These are phyloP conservation scores for Erythrophleum ivorense DNA, from an alignment of 331 rosid species.

Conservation along the genomic window DNA sequence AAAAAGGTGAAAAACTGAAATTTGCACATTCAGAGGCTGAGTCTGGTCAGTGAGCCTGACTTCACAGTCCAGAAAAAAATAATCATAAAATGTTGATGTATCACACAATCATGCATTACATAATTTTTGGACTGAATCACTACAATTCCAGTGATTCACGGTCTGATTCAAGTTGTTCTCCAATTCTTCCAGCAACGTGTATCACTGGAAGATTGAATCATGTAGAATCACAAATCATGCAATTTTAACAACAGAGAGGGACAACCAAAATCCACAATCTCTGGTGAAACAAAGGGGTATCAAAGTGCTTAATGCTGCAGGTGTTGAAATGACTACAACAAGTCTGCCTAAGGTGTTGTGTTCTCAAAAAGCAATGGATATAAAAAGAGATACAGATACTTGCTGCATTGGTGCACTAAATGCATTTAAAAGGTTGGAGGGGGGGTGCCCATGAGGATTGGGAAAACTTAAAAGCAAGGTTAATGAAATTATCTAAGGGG, in stretches of 20 bases:
- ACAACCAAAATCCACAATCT: background rate
- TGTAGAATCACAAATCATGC: too few species aligned
- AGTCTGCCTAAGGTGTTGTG: background rate
- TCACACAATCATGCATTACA: background rate
- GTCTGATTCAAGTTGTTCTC: too few species aligned
- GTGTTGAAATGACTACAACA: too few species aligned
- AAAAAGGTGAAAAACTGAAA: too few species aligned
- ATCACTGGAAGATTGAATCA: too few species aligned
- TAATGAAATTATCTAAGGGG: background rate
- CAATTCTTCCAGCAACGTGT: too few species aligned
- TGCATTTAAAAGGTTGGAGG: too few species aligned
- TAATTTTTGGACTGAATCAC: too few species aligned
- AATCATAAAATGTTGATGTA: background rate
- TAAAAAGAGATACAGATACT: background rate
- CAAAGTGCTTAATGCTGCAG: background rate
- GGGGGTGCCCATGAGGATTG: background rate
- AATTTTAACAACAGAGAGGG: background rate
- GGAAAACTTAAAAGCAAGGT: too few species aligned
- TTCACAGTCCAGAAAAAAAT: background rate
- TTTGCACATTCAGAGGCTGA: too few species aligned
- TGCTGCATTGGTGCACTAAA: background rate
- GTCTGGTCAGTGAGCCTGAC: background rate
- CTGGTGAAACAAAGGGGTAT: background rate
- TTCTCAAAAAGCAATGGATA: background rate
- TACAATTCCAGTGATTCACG: too few species aligned